Base-by-base conservation (phyloP, 768 basidiomycete species). In the Phlebiopsis flavidoalba region DNA sequence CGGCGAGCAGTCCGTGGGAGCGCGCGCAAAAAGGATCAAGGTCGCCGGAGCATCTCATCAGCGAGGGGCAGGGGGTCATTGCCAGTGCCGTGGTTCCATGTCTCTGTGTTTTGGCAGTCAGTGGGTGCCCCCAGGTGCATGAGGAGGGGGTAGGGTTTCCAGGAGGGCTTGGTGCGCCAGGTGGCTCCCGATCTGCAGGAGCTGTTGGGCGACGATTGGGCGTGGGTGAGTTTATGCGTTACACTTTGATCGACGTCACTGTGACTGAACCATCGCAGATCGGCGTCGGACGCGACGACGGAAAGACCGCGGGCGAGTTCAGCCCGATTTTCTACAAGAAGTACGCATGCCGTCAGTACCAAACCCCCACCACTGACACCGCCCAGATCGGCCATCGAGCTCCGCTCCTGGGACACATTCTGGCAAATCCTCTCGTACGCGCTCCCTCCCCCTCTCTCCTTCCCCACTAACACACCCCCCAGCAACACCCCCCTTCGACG, bases 251-350 rank as follows among this genome's bases (percentile, higher is more conserved):
- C 5, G 1, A 26, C 33, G 14, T n/a, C 22, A 5, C 4, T 17
- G 19, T 15, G 15, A 2, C 47, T 57, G 46, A 50, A 43, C n/a
- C 1, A 1, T n/a, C 15, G 22, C 43, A 83, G 79, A 77, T 85
- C 21, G 86, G 85, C 1, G 83, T 86, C 0, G 86, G 85, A 0
- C 74, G 86, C n/a, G 80, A 85, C 57, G 83, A 88, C 64, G 86
- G 86, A 3, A 70, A 69, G 8, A 60, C 72, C 15, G 77, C 74
- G 0, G 86, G 86, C 35, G 86, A 88, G 68, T 86, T 83, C 68
- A 78, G 77, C 64, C 83, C 86, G 0, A 80, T 87, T 60, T 87
- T 86, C 68, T 88, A 77, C 73, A 79, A 82, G 61, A 79, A 73
- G 78, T 77, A 53, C 12, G 40, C 40, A 10, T 3, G 3, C 12